Conservation (phyloP, 768 basidiomycete species). For the Serpula lacrymans region DNA sequence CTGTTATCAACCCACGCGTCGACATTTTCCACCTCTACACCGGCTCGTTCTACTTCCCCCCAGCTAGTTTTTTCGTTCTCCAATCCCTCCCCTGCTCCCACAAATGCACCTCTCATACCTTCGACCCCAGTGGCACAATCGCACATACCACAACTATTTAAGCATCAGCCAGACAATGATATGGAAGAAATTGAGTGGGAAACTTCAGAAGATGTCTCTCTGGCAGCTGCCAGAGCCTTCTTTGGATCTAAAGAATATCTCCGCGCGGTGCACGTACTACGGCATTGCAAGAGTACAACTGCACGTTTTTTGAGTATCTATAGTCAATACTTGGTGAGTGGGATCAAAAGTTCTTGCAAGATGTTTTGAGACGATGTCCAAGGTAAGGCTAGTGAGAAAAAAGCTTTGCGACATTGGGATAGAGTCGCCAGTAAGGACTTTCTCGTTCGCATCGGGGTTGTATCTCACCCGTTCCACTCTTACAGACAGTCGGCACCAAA, state of each 20-base stretch:
- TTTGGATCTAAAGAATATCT: slow-evolving; percentile 77
- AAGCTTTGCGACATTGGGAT: slow-evolving; percentile 82
- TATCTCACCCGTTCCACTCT: too few relatives aligned
- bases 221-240: slow-evolving; percentile 68
- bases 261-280: slow-evolving; percentile 65
- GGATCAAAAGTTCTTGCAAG: not conserved
- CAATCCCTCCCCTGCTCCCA: slow-evolving; percentile 15
- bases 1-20: slow-evolving; percentile 21
- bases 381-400: slow-evolving; percentile 75
- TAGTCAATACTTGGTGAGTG: slow-evolving; percentile 79
- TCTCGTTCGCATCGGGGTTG: too few relatives aligned
- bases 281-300: slow-evolving; percentile 63
- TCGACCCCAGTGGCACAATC: slow-evolving; percentile 18
- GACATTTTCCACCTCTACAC: slow-evolving; percentile 59
- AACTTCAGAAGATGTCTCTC: slow-evolving; percentile 65
- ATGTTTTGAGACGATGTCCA: slow-evolving; percentile 7
- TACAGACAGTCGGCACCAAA: slow-evolving; percentile 71
- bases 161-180: slow-evolving; percentile 20
- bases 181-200: slow-evolving; percentile 46
- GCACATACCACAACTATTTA: slow-evolving; percentile 4
- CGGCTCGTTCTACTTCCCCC: slow-evolving; percentile 46
- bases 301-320: slow-evolving; percentile 78
- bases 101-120: slow-evolving; percentile 31
- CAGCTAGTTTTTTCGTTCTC: slow-evolving; percentile 35
- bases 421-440: slow-evolving; percentile 63